These are phyloP conservation scores for Arabidopsis lyrata DNA, from an alignment of 441 rosid genomes.

Conservation along the genomic window DNA sequence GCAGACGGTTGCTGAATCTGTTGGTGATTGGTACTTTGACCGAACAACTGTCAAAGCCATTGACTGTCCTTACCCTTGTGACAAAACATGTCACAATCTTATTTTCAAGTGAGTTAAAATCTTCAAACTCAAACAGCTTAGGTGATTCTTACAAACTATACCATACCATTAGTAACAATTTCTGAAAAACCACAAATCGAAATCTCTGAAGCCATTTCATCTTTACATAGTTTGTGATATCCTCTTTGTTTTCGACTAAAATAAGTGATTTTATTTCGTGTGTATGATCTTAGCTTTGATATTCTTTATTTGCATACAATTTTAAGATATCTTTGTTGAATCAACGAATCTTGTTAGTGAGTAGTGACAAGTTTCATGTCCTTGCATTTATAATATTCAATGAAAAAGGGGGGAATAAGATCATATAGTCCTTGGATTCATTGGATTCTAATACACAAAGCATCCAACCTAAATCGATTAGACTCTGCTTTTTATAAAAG, in stretches of 20 bases:
- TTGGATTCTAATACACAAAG: slow-evolving; percentile 2
- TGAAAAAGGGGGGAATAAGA: not conserved
- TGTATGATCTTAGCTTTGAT: not conserved
- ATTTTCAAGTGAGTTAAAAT: slow-evolving; percentile 52
- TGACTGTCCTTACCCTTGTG: slow-evolving; percentile 94
- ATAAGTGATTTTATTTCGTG: not conserved
- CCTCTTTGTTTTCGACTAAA: not conserved
- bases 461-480: slow-evolving; percentile 11
- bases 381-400: slow-evolving; percentile 8
- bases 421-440: not conserved
- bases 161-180: slow-evolving; percentile 20
- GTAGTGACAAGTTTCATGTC: slow-evolving; percentile 10
- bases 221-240: slow-evolving; percentile 8
- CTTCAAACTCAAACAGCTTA: slow-evolving; percentile 15
- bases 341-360: slow-evolving; percentile 27
- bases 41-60: slow-evolving; percentile 62
- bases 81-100: slow-evolving; percentile 85
- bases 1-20: slow-evolving; percentile 87
- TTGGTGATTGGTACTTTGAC: slow-evolving; percentile 96
- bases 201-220: not conserved
- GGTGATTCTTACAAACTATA: slow-evolving; percentile 32
- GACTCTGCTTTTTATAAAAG: slow-evolving; percentile 26
- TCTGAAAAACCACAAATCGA: not conserved
- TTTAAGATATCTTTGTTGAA: slow-evolving; percentile 12
- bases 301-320: slow-evolving; percentile 5